Conservation (phyloP, 768 basidiomycete genomes). For the Serendipita vermifera region DNA sequence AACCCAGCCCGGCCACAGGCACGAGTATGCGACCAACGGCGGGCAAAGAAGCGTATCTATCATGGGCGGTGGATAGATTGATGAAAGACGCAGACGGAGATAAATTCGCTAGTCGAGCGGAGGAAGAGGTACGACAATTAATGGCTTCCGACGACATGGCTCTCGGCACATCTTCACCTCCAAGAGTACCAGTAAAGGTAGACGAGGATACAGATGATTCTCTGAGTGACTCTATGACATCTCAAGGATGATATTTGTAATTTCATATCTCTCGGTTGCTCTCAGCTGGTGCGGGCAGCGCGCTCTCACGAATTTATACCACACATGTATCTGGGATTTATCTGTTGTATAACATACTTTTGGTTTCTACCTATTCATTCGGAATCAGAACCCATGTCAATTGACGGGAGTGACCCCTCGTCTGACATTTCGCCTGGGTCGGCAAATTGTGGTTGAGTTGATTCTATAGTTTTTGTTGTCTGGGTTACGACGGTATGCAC, state of each 20-base stretch:
- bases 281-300: neutral
- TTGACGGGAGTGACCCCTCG: neutral
- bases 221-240: neutral
- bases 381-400: constrained; percentile 7
- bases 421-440: neutral
- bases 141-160: neutral
- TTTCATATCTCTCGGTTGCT: neutral
- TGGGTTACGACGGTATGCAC: too few species aligned
- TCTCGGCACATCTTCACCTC: neutral
- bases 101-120: neutral
- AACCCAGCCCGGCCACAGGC: constrained; percentile 31
- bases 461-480: too few species aligned
- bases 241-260: neutral
- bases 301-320: too few species aligned
- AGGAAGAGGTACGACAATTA: neutral
- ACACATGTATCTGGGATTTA: neutral
- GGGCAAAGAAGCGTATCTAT: constrained; percentile 56
- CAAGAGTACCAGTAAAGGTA: neutral
- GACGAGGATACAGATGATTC: neutral
- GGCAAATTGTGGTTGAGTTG: too few species aligned
- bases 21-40: constrained; percentile 72
- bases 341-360: constrained; percentile 1
- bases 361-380: neutral
- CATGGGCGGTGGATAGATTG: constrained; percentile 58
- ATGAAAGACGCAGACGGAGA: constrained; percentile 25